Base-by-base conservation (phyloP, 2,329 filamentous ascomycete genomes). In the Pestalotiopsis fici region DNA sequence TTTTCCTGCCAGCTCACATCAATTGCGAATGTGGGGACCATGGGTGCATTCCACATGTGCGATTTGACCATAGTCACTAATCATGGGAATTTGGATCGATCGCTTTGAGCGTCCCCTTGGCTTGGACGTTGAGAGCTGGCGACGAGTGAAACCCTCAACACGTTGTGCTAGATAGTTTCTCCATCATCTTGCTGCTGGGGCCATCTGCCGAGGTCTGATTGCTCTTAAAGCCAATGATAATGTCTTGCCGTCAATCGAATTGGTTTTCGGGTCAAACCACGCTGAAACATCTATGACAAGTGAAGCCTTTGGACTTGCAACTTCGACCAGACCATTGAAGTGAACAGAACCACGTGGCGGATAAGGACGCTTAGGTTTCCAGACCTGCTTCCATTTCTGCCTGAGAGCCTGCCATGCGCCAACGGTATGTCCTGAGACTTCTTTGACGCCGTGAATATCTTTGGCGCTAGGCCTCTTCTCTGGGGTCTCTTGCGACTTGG, bases 361-460 rank as follows among this genome's bases (percentile, higher is more conserved):
- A 13, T 27, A 61, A 21, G 57, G 35, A 11, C 23, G 18, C 35
- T 21, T 35, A 21, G 64, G 55, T 13, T 43, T n/a, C 57, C 55
- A 57, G 7, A 54, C 28, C 31, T 61, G 28, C 25, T 21, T 18
- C 37, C 83, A 80, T 3, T 77, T 83, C 67, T 75, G 69, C 61
- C 71, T 75, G 68, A 82, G 78, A 1, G 70, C 74, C 28, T 71
- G 54, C 77, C 76, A 78, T 0, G 81, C 74, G 5, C 73, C 74
- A 63, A 69, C 74, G 2, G 69, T 74, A 27, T 77, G 75, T 31
- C 72, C 75, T 56, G 69, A 69, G 31, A 73, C 66, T 18, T 69
- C 31, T 39, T 69, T 72, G 66, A 76, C 65, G 54, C 78, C 73
- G 25, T 81, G 78, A 9, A 83, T 75, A 39, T 74, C 71, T 64